Evolutionary conservation across 2,329 filamentous ascomycete species (phyloP).

Genomic region (Sporothrix phasma): DNA sequence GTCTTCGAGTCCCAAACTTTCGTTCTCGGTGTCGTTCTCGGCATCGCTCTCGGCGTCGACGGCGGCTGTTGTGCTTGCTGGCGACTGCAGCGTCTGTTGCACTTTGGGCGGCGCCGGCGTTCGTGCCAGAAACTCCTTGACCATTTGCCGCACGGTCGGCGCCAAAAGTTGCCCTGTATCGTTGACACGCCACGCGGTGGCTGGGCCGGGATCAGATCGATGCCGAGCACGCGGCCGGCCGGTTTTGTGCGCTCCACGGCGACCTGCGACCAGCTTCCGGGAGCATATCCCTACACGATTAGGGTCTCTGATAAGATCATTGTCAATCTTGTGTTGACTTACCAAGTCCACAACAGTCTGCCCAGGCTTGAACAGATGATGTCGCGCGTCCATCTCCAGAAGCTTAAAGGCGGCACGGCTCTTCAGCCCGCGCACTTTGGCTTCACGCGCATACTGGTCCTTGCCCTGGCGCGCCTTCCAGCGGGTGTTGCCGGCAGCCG

Average conservation of each 20-base stretch:
- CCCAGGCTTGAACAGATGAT: conserved; percentile 66
- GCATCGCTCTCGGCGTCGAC: background rate
- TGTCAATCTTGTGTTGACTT: conserved; percentile 24
- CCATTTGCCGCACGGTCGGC: conserved; percentile 59
- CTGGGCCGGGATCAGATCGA: conserved; percentile 87
- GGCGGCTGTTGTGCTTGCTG: conserved; percentile 7
- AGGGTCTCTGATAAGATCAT: background rate
- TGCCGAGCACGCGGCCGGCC: conserved; percentile 70
- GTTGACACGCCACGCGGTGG: conserved; percentile 87
- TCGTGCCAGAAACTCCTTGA: conserved; percentile 63
- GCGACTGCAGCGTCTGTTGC: conserved; percentile 17
- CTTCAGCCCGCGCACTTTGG: conserved; percentile 70
- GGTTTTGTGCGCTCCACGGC: conserved; percentile 70
- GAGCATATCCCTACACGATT: conserved; percentile 57
- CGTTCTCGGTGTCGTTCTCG: conserved; percentile 14
- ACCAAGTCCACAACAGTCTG: conserved; percentile 88
- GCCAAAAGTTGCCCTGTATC: conserved; percentile 91
- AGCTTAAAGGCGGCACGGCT: conserved; percentile 91
- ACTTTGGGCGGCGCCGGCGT: conserved; percentile 10
- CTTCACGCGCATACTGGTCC: conserved; percentile 64
- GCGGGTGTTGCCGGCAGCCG: conserved; percentile 51
- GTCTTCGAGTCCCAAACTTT: conserved; percentile 6
- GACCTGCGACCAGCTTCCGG: conserved; percentile 68
- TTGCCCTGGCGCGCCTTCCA: conserved; percentile 74
- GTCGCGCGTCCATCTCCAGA: conserved; percentile 77